Conservation (phyloP, 441 rosid species). For the Brassica balearica region DNA sequence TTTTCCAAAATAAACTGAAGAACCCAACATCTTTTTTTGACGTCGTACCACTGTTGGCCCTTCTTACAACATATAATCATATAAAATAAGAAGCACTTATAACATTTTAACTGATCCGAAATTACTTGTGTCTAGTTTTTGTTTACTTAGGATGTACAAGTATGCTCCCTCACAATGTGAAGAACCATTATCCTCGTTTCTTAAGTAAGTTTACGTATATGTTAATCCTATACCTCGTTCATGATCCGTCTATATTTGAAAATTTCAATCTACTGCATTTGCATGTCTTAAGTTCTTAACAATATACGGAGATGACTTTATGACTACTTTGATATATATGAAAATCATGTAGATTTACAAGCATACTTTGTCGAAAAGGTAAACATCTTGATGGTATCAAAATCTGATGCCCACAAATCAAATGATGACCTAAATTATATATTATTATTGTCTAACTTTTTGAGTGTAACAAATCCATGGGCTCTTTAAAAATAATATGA, state of each 20-base stretch:
- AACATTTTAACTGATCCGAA: conserved; percentile 19
- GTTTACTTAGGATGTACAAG: not conserved
- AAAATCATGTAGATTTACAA: conserved; percentile 23
- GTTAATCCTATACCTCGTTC: not conserved
- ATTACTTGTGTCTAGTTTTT: conserved; percentile 7
- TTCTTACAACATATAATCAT: conserved; percentile 33
- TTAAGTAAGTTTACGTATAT: not conserved
- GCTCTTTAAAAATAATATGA: conserved; percentile 23
- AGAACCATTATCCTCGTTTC: not conserved
- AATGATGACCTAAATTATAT: conserved; percentile 17
- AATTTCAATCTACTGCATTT: not conserved
- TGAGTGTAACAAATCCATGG: conserved; percentile 17
- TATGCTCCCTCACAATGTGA: not conserved
- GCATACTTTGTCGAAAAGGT: conserved; percentile 8
- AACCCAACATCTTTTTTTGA: conserved; percentile 29
- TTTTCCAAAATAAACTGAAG: conserved; percentile 9
- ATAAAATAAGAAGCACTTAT: conserved; percentile 16
- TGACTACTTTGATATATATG: conserved; percentile 8
- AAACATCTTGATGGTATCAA: conserved; percentile 22
- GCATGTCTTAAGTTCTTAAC: conserved; percentile 6
- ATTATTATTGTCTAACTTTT: conserved; percentile 25
- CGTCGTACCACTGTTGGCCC: conserved; percentile 33
- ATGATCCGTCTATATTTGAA: conserved; percentile 1
- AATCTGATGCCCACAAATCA: conserved; percentile 22
- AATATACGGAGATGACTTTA: conserved; percentile 1